Percentiles rank a stretch among this genome's conserved stretches.
Conservation (phyloP, 2,329 filamentous ascomycete genomes). For the Fusarium nurragi region DNA sequence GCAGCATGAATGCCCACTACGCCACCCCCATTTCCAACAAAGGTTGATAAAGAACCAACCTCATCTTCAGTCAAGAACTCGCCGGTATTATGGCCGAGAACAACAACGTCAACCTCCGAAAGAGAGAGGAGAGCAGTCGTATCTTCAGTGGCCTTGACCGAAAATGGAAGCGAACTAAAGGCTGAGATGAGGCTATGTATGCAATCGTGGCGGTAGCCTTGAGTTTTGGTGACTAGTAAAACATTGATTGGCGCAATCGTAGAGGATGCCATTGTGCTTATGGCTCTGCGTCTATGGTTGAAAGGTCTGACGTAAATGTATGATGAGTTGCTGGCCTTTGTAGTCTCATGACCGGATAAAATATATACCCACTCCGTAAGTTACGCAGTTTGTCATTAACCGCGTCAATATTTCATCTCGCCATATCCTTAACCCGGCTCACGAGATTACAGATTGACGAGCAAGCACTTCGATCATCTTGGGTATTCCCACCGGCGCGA, state of each 20-base stretch:
- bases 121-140: not conserved
- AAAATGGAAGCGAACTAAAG: conserved; percentile 5
- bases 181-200: conserved; percentile 16
- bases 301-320: too few species aligned
- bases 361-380: too few species aligned
- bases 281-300: fast-evolving
- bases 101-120: conserved; percentile 1
- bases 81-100: conserved; percentile 20
- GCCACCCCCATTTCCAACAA: conserved; percentile 11
- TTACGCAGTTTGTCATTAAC: too few species aligned
- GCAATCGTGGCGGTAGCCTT: conserved; percentile 22
- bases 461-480: too few species aligned
- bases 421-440: too few species aligned
- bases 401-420: too few species aligned
- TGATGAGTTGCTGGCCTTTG: too few species aligned
- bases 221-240: conserved; percentile 21
- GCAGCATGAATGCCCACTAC: conserved; percentile 31
- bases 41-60: not conserved
- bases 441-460: too few species aligned
- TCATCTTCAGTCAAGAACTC: not conserved
- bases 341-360: too few species aligned
- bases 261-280: not conserved
- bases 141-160: conserved; percentile 11
- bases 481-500: too few species aligned
- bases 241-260: not conserved